These are phyloP conservation scores for Rhazya stricta DNA, from an alignment of 257 asterid species.

Conservation along the genomic window DNA sequence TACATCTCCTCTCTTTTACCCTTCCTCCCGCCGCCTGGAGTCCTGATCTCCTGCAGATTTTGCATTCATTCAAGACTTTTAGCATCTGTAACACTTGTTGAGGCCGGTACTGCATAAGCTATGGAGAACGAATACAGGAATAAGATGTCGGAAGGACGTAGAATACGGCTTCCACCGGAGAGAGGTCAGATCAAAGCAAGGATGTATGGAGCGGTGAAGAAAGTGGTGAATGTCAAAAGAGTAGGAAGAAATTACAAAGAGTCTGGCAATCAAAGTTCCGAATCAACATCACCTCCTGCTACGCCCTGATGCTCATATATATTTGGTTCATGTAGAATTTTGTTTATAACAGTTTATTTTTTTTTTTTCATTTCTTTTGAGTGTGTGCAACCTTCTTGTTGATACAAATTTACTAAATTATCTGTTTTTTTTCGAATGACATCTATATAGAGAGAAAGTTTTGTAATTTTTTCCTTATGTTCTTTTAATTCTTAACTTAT, in stretches of 20 bases:
- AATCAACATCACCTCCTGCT: background rate
- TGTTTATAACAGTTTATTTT: background rate
- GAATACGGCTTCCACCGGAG: conserved; percentile 16
- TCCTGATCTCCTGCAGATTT: no score
- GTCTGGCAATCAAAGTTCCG: background rate
- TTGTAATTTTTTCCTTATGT: no score
- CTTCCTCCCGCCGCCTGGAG: background rate
- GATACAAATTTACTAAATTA: no score
- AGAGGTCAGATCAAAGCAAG: conserved; percentile 33
- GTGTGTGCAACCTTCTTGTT: no score
- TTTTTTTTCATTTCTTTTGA: no score
- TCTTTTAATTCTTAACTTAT: no score
- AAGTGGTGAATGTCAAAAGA: background rate
- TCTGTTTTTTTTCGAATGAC: no score
- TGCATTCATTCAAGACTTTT: no score
- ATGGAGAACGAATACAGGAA: background rate
- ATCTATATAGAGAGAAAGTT: no score
- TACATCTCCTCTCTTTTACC: background rate
- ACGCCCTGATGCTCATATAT: background rate
- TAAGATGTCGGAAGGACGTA: background rate
- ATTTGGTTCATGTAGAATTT: background rate
- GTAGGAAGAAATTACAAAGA: background rate
- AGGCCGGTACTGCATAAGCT: no score
- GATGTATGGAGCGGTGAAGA: conserved; percentile 13
- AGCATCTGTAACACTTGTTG: no score